Conservation (phyloP, 2,329 filamentous ascomycete genomes). For the Rutstroemia sp. region DNA sequence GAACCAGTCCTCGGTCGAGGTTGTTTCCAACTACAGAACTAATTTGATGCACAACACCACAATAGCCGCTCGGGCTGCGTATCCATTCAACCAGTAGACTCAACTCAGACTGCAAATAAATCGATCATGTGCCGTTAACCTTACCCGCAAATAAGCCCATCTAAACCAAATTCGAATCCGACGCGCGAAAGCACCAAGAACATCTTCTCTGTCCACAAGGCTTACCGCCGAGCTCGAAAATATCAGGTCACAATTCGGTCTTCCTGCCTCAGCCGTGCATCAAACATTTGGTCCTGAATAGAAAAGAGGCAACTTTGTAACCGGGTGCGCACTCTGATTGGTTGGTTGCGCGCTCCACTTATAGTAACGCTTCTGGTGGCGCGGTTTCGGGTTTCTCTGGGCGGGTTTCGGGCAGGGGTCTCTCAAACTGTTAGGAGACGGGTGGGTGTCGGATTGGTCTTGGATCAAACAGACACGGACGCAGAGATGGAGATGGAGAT, state of each 20-base stretch:
- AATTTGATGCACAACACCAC: too few species aligned
- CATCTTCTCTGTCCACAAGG: not conserved
- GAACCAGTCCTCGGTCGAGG: too few species aligned
- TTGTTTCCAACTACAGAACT: too few species aligned
- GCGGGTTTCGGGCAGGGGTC: conserved; percentile 2
- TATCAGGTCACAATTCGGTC: not conserved
- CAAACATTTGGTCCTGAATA: not conserved
- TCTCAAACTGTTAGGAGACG: conserved; percentile 1
- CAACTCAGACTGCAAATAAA: too few species aligned
- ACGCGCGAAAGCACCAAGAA: not conserved
- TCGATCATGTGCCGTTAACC: too few species aligned
- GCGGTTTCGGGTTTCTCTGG: conserved; percentile 1
- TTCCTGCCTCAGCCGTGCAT: not conserved
- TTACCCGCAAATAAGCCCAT: too few species aligned
- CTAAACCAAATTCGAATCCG: not conserved
- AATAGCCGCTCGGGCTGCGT: too few species aligned
- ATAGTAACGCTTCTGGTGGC: not conserved
- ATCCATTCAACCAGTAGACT: too few species aligned
- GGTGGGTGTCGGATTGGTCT: not conserved
- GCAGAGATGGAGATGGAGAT: too few species aligned
- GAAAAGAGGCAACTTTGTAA: too few species aligned
- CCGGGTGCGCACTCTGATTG: too few species aligned
- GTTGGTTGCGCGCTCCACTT: too few species aligned
- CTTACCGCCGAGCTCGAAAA: not conserved
- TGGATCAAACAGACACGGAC: not conserved